Base-by-base conservation (phyloP, 2,329 filamentous ascomycete genomes). In the Neophaeococcomyces aloes region DNA sequence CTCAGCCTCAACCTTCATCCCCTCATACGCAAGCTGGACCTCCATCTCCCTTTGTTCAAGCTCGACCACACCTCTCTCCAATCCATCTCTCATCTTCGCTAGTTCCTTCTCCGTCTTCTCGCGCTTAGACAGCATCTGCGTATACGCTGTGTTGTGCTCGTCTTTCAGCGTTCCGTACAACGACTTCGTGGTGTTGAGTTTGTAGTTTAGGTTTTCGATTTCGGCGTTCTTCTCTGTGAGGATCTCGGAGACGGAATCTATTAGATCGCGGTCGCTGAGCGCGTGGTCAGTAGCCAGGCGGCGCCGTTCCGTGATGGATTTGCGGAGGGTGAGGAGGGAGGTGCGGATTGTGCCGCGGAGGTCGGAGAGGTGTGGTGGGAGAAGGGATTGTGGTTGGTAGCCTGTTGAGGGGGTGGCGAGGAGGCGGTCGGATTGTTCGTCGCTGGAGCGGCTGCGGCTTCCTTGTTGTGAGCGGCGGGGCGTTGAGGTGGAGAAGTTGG, bases 21-120 rank as follows among this genome's bases (percentile, higher is more conserved):
- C 40, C 43, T 56, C 54, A 41, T 48, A 56, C 8, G 51, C 52
- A n/a, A 56, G 33, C 6, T 49, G 46, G 23, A 50, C 51, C 40
- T 59, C 54, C 42, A 57, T 54, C 34, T 53, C 98, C 87, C 27
- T 89, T 79, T 36, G 96, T 49, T 68, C 64, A 21, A 68, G 53
- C 10, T 65, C 65, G 4, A 67, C 64, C 18, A 59, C 46, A 4
- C 53, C 51, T 11, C 52, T 53, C 18, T 58, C 54, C 38, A 56
- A 29, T 3, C 50, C 53, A 29, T 54, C 51, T 2, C 53, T 41
- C 49, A 56, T 56, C 3, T 52, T 42, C 36, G 85, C 83, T n/a
- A 98, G 70, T 62, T 98, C 88, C 65, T 94, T 95, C 66, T 98
- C 91, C 82, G 95, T 93, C 70, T 91, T 91, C 65, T 98, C 91